These are phyloP conservation scores for Ramichloridium luteum DNA, from an alignment of 2,329 filamentous ascomycete species.

Conservation along the genomic window DNA sequence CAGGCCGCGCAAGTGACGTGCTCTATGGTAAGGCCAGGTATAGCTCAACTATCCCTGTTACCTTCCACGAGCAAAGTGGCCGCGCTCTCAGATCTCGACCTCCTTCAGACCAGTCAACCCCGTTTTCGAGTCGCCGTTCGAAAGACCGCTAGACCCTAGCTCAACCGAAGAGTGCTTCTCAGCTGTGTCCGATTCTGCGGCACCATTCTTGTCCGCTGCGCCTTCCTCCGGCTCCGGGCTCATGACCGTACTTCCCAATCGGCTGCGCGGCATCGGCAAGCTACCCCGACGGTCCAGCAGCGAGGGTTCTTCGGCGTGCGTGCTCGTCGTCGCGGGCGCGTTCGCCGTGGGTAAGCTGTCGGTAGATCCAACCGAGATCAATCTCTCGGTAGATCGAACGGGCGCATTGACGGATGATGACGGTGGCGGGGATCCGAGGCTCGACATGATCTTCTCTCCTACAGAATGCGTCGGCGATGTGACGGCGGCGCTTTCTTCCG, in stretches of 20 bases:
- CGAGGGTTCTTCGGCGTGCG: too few species aligned
- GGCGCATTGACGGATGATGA: neutral
- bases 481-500: constrained; percentile 48
- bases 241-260: constrained; percentile 13
- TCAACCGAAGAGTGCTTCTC: constrained; percentile 5
- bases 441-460: constrained; percentile 7
- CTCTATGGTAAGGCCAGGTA: too few species aligned
- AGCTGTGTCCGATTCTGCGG: neutral
- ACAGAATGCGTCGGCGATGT: constrained; percentile 1
- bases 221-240: constrained; percentile 12
- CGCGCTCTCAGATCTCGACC: constrained; percentile 30
- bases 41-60: too few species aligned
- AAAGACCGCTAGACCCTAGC: constrained; percentile 9
- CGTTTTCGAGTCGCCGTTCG: constrained; percentile 5
- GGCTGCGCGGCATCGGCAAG: constrained; percentile 10
- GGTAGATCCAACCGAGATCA: neutral
- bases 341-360: neutral
- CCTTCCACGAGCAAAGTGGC: too few species aligned
- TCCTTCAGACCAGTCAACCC: constrained; percentile 34
- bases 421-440: neutral
- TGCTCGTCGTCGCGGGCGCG: neutral
- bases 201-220: constrained; percentile 11
- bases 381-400: neutral
- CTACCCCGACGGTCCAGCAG: constrained; percentile 10
- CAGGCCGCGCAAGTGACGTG: too few species aligned